Evolutionary conservation across 768 basidiomycete species (phyloP), one percentile per base, ranked within the genome.

Genomic region (Lentinus brumalis): DNA sequence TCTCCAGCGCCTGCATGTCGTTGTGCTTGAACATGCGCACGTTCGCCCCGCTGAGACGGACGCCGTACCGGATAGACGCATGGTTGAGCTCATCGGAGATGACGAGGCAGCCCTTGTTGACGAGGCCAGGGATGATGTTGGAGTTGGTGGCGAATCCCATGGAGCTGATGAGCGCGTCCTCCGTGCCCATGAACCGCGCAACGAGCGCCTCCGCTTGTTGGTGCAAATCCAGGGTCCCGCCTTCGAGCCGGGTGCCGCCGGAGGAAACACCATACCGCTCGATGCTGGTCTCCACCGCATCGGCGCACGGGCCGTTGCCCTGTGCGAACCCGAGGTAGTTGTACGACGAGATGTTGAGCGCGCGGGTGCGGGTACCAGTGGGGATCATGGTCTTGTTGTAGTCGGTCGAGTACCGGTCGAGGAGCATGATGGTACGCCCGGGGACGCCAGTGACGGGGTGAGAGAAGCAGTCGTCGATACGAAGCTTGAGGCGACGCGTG

Each of bases 261-360:
- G 88, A 78, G 3, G 88, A 85, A 16, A 95, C 75, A 29, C 96
- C 96, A 70, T 95, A 96, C 4, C 87, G 85, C 63, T 79, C 81
- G 73, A 98, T 85, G 18, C 82, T 77, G 63, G 91, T 89, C 70
- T 96, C 94, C 8, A 94, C 96, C 5, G 92, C 93, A 70, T 98
- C 97, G 8, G 97, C 93, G 71, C 95, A 97, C 6, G 92, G 91
- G 14, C 97, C 97, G 3, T 85, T 83, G 15, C 89, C 91, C 71
- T 96, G 94, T 0, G 96, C 97, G 70, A 99, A 99, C 4, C 97
- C 97, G 68, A 99, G 93, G 73, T 98, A 99, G 77, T 98, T 99
- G 80, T 99, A 99, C 8, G 94, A 97, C 0, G 95, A 96, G 66
- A 98, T 91, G 74, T 99, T 99, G 67, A 99, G 88, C 0, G 89